Conservation (phyloP, 164 flowering plant species). For the Houttuynia cordata region DNA sequence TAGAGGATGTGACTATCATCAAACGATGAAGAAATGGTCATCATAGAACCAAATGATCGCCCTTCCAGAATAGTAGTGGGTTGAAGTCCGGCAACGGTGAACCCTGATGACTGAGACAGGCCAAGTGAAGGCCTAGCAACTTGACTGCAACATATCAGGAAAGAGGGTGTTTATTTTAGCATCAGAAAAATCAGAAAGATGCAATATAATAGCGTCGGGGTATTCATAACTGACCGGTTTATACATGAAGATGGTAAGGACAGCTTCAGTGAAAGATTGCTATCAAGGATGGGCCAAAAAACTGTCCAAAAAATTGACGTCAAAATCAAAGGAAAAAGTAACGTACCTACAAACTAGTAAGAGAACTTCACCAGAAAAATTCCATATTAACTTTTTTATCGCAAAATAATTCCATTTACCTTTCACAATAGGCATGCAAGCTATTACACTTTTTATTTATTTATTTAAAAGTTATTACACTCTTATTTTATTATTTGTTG, state of each 20-base stretch:
- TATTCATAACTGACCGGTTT: slow-evolving; percentile 24
- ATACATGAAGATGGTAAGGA: slow-evolving; percentile 46
- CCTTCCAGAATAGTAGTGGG: slow-evolving; percentile 27
- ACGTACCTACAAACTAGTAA: too few relatives aligned
- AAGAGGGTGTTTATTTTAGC: background rate
- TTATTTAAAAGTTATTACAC: too few relatives aligned
- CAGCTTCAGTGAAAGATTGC: slow-evolving; percentile 28
- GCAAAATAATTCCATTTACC: too few relatives aligned
- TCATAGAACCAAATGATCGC: slow-evolving; percentile 16
- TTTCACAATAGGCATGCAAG: too few relatives aligned
- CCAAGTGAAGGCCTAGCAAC: slow-evolving; percentile 32
- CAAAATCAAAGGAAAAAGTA: background rate
- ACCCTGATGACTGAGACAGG: slow-evolving; percentile 42
- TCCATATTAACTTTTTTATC: too few relatives aligned
- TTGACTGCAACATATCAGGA: slow-evolving; percentile 25
- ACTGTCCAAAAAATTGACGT: slow-evolving; percentile 22
- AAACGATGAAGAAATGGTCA: slow-evolving; percentile 41
- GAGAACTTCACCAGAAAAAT: too few relatives aligned
- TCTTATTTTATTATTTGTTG: too few relatives aligned
- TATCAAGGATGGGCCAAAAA: slow-evolving; percentile 54
- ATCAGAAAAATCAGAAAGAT: background rate
- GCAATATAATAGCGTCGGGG: background rate
- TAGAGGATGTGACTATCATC: slow-evolving; percentile 26
- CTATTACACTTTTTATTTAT: too few relatives aligned
- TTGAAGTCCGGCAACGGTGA: slow-evolving; percentile 33